These are phyloP conservation scores for Dryas drummondii DNA, from an alignment of 306 rosid species.

Conservation along the genomic window DNA sequence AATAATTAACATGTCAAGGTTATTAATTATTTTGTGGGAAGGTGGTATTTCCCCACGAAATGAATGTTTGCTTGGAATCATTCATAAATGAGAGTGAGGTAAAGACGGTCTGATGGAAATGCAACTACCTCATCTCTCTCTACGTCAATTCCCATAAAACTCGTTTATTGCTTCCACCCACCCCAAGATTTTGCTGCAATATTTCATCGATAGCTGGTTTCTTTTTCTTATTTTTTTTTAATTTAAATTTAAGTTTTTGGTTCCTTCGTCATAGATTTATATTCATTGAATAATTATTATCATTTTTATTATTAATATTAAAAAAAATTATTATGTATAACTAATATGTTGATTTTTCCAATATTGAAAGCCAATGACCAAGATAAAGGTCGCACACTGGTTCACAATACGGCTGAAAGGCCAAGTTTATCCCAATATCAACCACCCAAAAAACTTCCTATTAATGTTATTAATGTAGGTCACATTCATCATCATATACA, in stretches of 20 bases:
- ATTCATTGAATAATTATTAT: background rate
- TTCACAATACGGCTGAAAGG: background rate
- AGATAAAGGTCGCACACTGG: background rate
- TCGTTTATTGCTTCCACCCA: slow-evolving; percentile 67
- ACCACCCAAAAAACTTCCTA: background rate
- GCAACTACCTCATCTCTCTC: slow-evolving; percentile 60
- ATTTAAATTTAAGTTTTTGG: background rate
- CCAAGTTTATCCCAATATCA: background rate
- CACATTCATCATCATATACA: background rate
- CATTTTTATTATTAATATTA: background rate
- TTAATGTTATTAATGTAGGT: background rate
- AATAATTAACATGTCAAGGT: background rate
- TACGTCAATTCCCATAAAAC: slow-evolving; percentile 31
- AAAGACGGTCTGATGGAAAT: slow-evolving; percentile 50
- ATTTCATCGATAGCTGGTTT: slow-evolving; percentile 19
- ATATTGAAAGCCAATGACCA: background rate
- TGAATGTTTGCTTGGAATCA: slow-evolving; percentile 81
- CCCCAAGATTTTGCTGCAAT: slow-evolving; percentile 28
- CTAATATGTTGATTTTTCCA: too few species aligned
- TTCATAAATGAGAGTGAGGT: slow-evolving; percentile 50
- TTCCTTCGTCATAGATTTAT: too few species aligned
- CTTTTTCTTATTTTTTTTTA: background rate
- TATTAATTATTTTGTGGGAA: slow-evolving; percentile 25
- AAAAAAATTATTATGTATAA: too few species aligned
- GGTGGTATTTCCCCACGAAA: slow-evolving; percentile 57